Percentiles rank a stretch among this genome's conserved stretches.
Evolutionary conservation across 2,329 filamentous ascomycete species (phyloP).

Genomic region (Piedraia hortae): DNA sequence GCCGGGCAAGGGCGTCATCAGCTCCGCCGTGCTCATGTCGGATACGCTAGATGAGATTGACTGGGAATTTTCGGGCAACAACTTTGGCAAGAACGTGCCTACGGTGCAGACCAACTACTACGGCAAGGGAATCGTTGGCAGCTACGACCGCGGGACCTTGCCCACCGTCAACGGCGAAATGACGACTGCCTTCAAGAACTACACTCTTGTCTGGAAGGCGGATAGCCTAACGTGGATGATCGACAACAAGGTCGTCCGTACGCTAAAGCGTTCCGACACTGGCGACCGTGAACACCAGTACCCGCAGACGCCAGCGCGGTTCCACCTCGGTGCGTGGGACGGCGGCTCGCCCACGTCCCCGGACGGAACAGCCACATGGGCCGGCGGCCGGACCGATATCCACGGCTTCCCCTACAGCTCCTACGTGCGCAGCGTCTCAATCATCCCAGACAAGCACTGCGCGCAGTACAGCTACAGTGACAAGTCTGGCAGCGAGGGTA

Average conservation of each 20-base stretch:
- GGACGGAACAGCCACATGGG: neutral
- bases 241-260: constrained; percentile 1
- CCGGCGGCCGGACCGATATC: neutral
- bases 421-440: constrained; percentile 1
- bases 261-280: neutral
- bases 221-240: neutral
- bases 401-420: neutral
- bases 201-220: constrained; percentile 1
- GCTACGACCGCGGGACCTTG: constrained; percentile 1
- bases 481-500: neutral
- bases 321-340: constrained; percentile 1
- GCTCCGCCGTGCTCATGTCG: constrained; percentile 1
- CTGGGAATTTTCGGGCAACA: constrained; percentile 1
- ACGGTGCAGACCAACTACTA: constrained; percentile 1
- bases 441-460: neutral
- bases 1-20: constrained; percentile 1
- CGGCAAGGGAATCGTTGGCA: constrained; percentile 1
- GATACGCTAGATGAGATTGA: constrained; percentile 1
- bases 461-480: constrained; percentile 1
- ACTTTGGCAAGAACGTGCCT: neutral
- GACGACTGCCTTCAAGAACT: constrained; percentile 1
- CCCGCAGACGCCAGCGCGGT: constrained; percentile 1
- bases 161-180: constrained; percentile 1
- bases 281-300: constrained; percentile 1
- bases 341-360: constrained; percentile 1